A percentile compares a stretch with the other conserved stretches of the same genome.
Conservation (phyloP, 306 rosid genomes). For the Gleditsia sinensis region DNA sequence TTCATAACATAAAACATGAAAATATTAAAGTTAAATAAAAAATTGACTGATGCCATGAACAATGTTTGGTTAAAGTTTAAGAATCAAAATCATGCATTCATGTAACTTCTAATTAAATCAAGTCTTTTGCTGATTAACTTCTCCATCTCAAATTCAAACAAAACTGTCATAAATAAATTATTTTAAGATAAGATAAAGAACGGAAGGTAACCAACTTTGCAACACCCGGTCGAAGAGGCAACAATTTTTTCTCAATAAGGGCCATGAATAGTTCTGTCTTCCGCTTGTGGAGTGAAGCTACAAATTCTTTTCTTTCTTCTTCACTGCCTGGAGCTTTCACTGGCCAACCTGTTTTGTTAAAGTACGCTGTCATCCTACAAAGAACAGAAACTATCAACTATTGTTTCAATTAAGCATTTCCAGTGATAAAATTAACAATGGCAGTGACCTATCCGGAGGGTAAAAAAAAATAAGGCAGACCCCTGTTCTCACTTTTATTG, state of each 20-base stretch:
- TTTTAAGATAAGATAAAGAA: slow-evolving; percentile 29
- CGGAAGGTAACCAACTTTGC: slow-evolving; percentile 79
- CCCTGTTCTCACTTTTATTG: background rate
- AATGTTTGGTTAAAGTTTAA: background rate
- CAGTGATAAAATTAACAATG: background rate
- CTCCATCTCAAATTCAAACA: slow-evolving; percentile 11
- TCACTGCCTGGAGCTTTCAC: slow-evolving; percentile 73
- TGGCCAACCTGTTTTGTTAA: slow-evolving; percentile 93
- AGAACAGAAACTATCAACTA: slow-evolving; percentile 13
- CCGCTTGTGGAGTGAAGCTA: slow-evolving; percentile 93
- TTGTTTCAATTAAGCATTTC: slow-evolving; percentile 25
- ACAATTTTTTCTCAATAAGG: slow-evolving; percentile 86
- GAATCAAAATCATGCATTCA: slow-evolving; percentile 18
- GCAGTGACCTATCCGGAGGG: background rate
- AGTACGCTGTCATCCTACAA: slow-evolving; percentile 92
- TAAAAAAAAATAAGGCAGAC: background rate
- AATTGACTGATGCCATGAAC: background rate
- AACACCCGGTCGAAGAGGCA: slow-evolving; percentile 98
- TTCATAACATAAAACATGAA: slow-evolving; percentile 1
- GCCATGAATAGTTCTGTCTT: slow-evolving; percentile 94
- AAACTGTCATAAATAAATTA: background rate
- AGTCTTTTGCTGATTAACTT: background rate
- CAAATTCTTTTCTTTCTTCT: slow-evolving; percentile 77
- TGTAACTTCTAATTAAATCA: background rate
- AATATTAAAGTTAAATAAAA: background rate